A percentile compares a stretch with the other conserved stretches of the same genome.
These are phyloP conservation scores for Fomitopsis serialis DNA, from an alignment of 768 basidiomycete genomes.

Conservation along the genomic window DNA sequence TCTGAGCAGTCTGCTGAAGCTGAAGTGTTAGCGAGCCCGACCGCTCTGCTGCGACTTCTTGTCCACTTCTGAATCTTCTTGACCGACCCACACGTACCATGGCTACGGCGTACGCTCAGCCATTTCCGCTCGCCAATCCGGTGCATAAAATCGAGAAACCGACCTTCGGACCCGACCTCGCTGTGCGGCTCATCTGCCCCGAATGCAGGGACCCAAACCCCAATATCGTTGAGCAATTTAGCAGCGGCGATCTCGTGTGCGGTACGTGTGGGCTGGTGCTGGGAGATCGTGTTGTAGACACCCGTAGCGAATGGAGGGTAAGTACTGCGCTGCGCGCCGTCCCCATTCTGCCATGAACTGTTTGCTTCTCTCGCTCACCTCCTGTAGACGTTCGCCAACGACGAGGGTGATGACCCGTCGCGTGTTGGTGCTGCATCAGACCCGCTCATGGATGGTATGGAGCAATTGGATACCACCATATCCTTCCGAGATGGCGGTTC, in stretches of 20 bases:
- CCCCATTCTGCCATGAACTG: not conserved
- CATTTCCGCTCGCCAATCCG: slow-evolving; percentile 69
- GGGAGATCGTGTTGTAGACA: slow-evolving; percentile 95
- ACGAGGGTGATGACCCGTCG: slow-evolving; percentile 98
- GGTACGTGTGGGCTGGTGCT: slow-evolving; percentile 90
- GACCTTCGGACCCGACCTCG: slow-evolving; percentile 75
- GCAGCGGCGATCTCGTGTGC: slow-evolving; percentile 96
- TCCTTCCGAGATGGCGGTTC: slow-evolving; percentile 94
- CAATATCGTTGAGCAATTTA: slow-evolving; percentile 95
- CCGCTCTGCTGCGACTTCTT: too few relatives aligned
- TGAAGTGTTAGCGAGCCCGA: too few relatives aligned
- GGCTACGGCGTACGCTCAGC: slow-evolving; percentile 58
- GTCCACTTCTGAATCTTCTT: too few relatives aligned
- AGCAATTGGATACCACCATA: slow-evolving; percentile 92
- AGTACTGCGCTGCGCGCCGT: slow-evolving; percentile 30
- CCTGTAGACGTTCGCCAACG: slow-evolving; percentile 95
- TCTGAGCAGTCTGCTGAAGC: too few relatives aligned
- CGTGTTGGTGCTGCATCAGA: slow-evolving; percentile 98
- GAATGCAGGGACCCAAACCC: slow-evolving; percentile 93
- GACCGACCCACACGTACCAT: slow-evolving; percentile 28
- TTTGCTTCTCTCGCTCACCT: slow-evolving; percentile 6
- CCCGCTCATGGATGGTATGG: slow-evolving; percentile 89
- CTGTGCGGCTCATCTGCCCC: slow-evolving; percentile 88
- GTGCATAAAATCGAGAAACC: slow-evolving; percentile 48
- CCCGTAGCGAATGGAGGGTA: slow-evolving; percentile 96